Evolutionary conservation across 495 filamentous ascomycete genomes (phyloP), one percentile per base, ranked within the genome.

Genomic region (Lophium mytilinum): DNA sequence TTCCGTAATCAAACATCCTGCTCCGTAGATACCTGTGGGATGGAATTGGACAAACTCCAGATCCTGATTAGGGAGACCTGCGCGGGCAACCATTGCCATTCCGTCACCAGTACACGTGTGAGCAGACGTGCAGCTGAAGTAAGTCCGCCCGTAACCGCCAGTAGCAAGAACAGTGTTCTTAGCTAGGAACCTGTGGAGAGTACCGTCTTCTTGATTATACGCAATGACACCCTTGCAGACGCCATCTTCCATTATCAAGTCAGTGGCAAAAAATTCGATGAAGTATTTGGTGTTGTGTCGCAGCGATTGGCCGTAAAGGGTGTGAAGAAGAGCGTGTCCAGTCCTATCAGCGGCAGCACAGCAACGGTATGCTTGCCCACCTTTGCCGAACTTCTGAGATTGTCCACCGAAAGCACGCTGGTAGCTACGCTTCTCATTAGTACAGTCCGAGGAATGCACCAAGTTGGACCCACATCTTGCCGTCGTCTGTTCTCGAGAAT

Each of bases 1-100:
- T 76, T 96, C 91, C 35, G 91, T 96, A 71, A 96, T 96, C 83
- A 96, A 76, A 74, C 90, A 95, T 61, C 91, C 91, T 63, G 91
- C 91, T 71, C 91, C 91, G 73, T 96, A 96, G 78, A 96, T 96
- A 79, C 91, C 91, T 57, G 91, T 95, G 30, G 91, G 91, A 73
- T 96, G 91, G 83, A 96, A 96, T 78, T 96, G 91, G 63, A 96
- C 91, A 77, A 96, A 96, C 73, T 96, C 91, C 59, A 95, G 79
- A 83, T 96, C 91, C 78, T 96, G 91, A 80, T 95, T 95, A 59
- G 91, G 91, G 40, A 96, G 87, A 71, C 91, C 91, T 58, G 91
- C 91, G 73, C 91, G 90, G 62, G 91, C 88, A 70, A 95, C 91
- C 91, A 96, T 95, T 59, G 91, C 93, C 87, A 92, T 95, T 73